phyloP scores from a whole-genome alignment of 2,329 filamentous ascomycete species.

The Sclerotinia subarctica region DNA sequence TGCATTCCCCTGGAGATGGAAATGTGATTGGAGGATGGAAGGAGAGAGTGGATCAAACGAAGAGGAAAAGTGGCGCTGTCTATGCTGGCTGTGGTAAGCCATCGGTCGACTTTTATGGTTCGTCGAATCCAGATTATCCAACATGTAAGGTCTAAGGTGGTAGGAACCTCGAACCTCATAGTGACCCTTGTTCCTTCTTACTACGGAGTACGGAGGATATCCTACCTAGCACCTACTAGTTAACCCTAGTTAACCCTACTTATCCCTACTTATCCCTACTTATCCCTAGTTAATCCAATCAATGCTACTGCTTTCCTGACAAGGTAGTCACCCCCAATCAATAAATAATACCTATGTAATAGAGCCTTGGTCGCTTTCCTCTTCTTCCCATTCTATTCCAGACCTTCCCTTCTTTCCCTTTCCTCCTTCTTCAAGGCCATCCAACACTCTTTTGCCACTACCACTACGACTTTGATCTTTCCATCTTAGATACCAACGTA shows the following conservation, averaged over 20 bases:
- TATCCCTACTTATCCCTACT: not conserved
- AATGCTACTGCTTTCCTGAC: not conserved
- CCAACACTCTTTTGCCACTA: not conserved
- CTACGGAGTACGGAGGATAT: no score
- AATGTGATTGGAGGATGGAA: not conserved
- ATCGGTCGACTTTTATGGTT: not conserved
- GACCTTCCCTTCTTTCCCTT: not conserved
- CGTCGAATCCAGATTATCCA: not conserved
- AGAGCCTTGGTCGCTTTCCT: not conserved
- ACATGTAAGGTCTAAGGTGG: not conserved
- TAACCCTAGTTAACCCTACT: no score
- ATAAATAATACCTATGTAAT: conserved; percentile 4
- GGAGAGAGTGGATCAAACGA: not conserved
- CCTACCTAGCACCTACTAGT: no score
- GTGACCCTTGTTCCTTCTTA: not conserved
- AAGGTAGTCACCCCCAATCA: not conserved
- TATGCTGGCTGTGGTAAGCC: not conserved
- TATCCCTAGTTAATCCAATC: not conserved
- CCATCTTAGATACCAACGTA: not conserved
- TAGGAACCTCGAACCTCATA: not conserved
- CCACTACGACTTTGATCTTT: not conserved
- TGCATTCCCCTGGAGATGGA: not conserved
- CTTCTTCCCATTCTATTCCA: not conserved
- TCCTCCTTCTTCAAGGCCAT: not conserved
- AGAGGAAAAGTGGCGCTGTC: not conserved